phyloP scores from a whole-genome alignment of 257 asterid genomes.

The Solanum paucissectum region DNA sequence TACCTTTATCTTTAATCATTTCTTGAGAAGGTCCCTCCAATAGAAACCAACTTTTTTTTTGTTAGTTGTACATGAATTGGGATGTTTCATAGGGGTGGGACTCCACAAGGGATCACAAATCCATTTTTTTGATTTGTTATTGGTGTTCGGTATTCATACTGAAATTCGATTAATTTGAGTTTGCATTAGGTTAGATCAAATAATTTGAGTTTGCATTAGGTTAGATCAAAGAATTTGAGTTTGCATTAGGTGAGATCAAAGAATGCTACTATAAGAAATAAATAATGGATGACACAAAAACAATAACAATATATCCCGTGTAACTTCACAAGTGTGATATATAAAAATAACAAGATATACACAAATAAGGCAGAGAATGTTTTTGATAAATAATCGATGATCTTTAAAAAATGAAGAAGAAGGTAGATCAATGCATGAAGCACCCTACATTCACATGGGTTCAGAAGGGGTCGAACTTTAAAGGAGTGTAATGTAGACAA shows the following conservation, averaged over 20 bases:
- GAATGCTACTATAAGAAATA: background rate
- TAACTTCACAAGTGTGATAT: background rate
- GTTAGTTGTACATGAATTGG: background rate
- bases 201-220: background rate
- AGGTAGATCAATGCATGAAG: background rate
- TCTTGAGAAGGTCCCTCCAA: background rate
- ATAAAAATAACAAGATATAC: background rate
- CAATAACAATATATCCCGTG: background rate
- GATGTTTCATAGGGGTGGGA: background rate
- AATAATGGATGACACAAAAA: background rate
- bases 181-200: rapidly evolving
- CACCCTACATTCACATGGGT: background rate
- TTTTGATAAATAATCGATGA: background rate
- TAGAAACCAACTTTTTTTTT: background rate
- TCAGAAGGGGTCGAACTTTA: background rate
- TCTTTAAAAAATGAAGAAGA: background rate
- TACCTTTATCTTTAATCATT: background rate
- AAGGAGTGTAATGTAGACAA: background rate
- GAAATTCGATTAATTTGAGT: background rate
- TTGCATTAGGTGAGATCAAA: background rate
- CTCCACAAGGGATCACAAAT: background rate
- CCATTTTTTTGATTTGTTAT: background rate
- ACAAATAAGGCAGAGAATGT: background rate
- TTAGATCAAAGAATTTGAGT: background rate
- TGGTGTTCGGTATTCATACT: rapidly evolving